Conservation (phyloP, 2,329 filamentous ascomycete species). For the Cercospora zeina region DNA sequence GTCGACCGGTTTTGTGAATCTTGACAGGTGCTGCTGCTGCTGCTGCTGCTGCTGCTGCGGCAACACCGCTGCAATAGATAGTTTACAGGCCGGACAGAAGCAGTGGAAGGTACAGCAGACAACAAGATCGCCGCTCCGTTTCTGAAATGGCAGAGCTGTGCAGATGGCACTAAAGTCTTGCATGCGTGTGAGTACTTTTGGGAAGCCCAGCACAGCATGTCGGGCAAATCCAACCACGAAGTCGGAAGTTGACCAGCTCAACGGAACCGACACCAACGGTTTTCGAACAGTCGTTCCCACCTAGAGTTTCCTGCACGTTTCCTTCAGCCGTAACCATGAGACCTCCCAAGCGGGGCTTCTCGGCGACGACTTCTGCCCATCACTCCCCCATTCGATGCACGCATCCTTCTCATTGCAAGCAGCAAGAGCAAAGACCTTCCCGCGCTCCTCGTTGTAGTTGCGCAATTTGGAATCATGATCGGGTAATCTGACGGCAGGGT, state of each 20-base stretch:
- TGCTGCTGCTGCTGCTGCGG: neutral
- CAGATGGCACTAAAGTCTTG: too few species aligned
- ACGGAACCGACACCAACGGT: neutral
- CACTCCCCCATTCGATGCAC: too few species aligned
- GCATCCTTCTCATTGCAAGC: neutral
- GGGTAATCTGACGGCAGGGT: constrained; percentile 11
- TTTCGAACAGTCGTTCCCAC: neutral
- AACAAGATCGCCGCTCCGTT: neutral
- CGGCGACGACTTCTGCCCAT: neutral
- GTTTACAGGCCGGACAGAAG: neutral
- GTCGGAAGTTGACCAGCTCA: too few species aligned
- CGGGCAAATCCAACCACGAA: too few species aligned
- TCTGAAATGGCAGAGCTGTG: too few species aligned
- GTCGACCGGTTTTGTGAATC: too few species aligned
- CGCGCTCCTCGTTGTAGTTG: constrained; percentile 17
- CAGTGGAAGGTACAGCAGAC: neutral
- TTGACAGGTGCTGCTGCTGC: too few species aligned
- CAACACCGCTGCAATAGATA: too few species aligned
- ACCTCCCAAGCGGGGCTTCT: constrained; percentile 15
- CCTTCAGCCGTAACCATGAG: constrained; percentile 16
- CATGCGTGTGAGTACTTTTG: too few species aligned
- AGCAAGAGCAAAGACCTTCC: neutral
- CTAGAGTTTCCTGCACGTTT: neutral
- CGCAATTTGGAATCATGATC: constrained; percentile 13
- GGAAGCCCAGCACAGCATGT: too few species aligned